A percentile compares a stretch with the other conserved stretches of the same genome.
These are phyloP conservation scores for Physcomitrellopsis africana DNA, from an alignment of 225 moss, liverwort and hornwort species.

Conservation along the genomic window DNA sequence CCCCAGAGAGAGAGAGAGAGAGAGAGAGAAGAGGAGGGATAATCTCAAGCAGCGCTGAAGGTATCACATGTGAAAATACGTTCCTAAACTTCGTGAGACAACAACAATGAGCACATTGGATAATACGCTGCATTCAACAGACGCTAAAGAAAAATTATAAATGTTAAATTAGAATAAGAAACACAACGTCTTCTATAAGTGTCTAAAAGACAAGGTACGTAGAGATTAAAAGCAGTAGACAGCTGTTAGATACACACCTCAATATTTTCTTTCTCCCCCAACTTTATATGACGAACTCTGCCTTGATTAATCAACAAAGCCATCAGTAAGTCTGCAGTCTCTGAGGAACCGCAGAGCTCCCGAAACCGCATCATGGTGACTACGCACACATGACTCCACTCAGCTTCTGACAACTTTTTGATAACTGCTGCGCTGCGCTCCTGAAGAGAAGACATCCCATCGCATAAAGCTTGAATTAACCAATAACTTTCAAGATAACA, in stretches of 20 bases:
- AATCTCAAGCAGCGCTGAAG: conserved; percentile 2
- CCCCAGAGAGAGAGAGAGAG: too few species aligned
- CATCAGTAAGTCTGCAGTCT: conserved; percentile 72
- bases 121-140: background rate
- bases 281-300: conserved; percentile 55
- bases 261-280: conserved; percentile 67
- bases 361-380: conserved; percentile 71
- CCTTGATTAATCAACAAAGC: conserved; percentile 55
- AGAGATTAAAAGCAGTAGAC: conserved; percentile 16
- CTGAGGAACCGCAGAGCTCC: conserved; percentile 81
- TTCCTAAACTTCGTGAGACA: background rate
- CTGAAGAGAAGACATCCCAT: conserved; percentile 46
- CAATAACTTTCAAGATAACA: background rate
- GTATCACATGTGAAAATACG: background rate
- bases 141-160: background rate
- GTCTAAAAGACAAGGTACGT: background rate
- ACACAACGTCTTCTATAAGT: too few species aligned
- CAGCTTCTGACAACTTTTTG: conserved; percentile 56
- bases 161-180: too few species aligned
- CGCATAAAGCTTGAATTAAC: conserved; percentile 25
- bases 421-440: conserved; percentile 63
- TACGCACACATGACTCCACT: conserved; percentile 63
- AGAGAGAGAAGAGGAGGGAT: conserved; percentile 8
- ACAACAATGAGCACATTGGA: conserved; percentile 1
- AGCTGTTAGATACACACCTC: conserved; percentile 59